phyloP scores from a whole-genome alignment of 1,284 basidiomycete species.

The Puccinia coronata region DNA sequence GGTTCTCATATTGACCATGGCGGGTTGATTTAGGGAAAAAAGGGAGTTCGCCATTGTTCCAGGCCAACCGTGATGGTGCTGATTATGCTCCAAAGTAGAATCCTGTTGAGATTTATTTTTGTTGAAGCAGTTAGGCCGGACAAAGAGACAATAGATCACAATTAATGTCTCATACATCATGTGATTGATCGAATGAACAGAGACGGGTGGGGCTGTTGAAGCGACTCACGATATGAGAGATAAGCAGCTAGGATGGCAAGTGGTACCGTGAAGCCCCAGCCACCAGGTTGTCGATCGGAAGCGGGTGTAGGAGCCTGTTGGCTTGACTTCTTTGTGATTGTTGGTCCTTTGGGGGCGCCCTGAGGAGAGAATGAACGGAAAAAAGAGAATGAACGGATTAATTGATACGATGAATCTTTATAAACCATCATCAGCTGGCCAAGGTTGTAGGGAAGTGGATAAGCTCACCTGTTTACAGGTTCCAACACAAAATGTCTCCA shows the following conservation, averaged over 20 bases:
- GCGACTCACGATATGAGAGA: slow-evolving; percentile 66
- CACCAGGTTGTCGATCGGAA: slow-evolving; percentile 12
- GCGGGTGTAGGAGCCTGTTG: not conserved
- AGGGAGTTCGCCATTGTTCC: not conserved
- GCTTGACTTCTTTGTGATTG: slow-evolving; percentile 18
- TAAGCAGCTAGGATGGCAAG: slow-evolving; percentile 73
- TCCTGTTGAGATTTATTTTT: slow-evolving; percentile 3
- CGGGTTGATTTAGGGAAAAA: not conserved
- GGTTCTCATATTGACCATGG: not conserved
- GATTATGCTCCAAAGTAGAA: slow-evolving; percentile 11
- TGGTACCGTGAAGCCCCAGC: slow-evolving; percentile 64
- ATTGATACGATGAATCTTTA: not conserved
- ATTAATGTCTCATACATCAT: not conserved
- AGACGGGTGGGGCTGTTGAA: not conserved
- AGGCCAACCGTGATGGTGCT: not conserved
- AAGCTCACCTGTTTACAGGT: slow-evolving; percentile 61
- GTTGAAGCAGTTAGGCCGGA: not conserved
- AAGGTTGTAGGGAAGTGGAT: not conserved
- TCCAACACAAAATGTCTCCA: slow-evolving; percentile 65
- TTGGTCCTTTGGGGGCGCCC: slow-evolving; percentile 26
- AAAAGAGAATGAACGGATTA: not conserved
- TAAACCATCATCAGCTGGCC: not conserved
- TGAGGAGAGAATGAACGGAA: not conserved
- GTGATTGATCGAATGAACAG: not conserved
- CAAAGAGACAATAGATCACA: not conserved